Evolutionary conservation across 164 flowering plant genomes (phyloP).

Genomic region (Magnolia sinica): DNA sequence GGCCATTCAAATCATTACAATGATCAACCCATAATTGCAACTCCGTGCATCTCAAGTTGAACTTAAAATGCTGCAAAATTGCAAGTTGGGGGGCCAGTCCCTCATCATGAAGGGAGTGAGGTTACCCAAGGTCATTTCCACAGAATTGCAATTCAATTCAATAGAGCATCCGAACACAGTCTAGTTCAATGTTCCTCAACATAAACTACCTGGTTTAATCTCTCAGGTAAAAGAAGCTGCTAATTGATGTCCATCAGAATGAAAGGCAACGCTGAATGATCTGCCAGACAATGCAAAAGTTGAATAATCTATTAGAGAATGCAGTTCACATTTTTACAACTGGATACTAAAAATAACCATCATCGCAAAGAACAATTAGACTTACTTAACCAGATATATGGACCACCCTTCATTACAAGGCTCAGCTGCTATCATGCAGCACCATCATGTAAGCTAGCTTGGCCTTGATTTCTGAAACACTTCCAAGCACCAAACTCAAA

Average conservation of each 20-base stretch:
- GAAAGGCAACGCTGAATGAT: background rate
- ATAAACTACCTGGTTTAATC: too few species aligned
- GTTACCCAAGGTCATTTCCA: too few species aligned
- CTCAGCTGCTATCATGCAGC: constrained; percentile 10
- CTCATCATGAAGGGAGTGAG: too few species aligned
- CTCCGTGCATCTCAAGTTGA: too few species aligned
- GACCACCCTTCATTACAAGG: background rate
- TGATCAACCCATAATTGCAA: too few species aligned
- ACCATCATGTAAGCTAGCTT: constrained; percentile 15
- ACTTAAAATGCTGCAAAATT: too few species aligned
- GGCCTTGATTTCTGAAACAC: constrained; percentile 17
- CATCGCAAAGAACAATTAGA: background rate
- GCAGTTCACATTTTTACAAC: background rate
- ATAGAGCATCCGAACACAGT: too few species aligned
- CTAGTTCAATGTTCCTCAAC: too few species aligned
- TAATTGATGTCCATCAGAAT: background rate
- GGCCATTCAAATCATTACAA: too few species aligned
- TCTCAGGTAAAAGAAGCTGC: background rate
- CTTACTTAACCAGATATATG: background rate
- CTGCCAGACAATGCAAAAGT: background rate
- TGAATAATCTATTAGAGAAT: background rate
- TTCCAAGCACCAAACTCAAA: constrained; percentile 12
- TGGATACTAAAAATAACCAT: background rate
- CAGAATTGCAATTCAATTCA: too few species aligned
- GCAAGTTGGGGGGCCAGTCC: too few species aligned